Base-by-base conservation (phyloP, 768 basidiomycete genomes). In the Podaxis sp. region DNA sequence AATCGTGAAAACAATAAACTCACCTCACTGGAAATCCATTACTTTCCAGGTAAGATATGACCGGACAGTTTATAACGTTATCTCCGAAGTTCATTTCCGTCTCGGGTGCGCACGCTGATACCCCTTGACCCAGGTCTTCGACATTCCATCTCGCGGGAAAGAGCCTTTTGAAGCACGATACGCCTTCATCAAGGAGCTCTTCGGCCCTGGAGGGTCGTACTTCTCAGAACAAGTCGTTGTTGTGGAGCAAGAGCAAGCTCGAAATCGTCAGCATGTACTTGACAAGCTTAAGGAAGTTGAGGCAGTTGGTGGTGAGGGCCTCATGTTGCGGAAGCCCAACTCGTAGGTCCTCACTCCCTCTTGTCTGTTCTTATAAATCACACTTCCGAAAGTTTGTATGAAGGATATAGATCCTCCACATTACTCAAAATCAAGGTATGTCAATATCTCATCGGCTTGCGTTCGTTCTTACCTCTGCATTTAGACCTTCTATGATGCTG, bases 401-500 rank as follows among this genome's bases (percentile, higher is more conserved):
- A 86, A 68, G 80, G 80, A 2, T 68, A 72, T 6, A 76, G 85
- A 26, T 85, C 83, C 0, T 72, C 68, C 4, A 78, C 81, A 3
- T 71, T 87, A 4, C 70, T 84, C 15, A 87, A 87, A 68, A 78
- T 87, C 69, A 87, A 87, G 71, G 80, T 78, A 28, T 13, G 54
- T 56, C 4, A 51, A 55, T 22, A 20, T 4, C 12, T n/a, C 41
- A 15, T 20, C 33, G 15, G 12, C 38, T 28, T 20, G 6, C 15
- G 36, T 7, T 17, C 10, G 8, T 44, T 6, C 44, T 64, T 26
- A 62, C 50, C 26, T 17, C 33, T 4, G 7, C 46, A 11, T 46
- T 3, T 55, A 81, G 80, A 82, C 83, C 3, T 87, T 86, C 70
- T 84, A 83, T 67, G 85, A 87, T 65, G 85, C 83, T 1, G 85